These are phyloP conservation scores for Crassisporium funariophilum DNA, from an alignment of 768 basidiomycete genomes.

Conservation along the genomic window DNA sequence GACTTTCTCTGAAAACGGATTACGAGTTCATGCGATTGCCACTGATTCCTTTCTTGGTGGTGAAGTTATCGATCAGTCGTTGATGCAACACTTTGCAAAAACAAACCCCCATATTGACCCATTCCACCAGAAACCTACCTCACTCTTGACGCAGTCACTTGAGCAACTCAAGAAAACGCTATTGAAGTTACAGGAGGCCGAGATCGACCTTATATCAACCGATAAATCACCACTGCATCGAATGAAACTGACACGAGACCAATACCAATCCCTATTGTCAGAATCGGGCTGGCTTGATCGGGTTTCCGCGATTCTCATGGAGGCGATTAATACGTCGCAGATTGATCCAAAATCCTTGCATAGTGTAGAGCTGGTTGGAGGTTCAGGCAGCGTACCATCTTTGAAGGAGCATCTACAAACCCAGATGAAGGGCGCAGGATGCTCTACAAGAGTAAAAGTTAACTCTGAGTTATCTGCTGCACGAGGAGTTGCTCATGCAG, in stretches of 20 bases:
- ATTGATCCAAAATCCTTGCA: background rate
- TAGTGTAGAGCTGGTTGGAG: background rate
- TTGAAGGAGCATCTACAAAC: background rate
- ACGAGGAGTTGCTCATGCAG: background rate
- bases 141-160: background rate
- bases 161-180: background rate
- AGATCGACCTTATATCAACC: background rate
- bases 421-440: background rate
- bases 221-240: background rate
- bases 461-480: background rate
- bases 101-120: background rate
- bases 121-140: background rate
- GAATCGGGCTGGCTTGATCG: background rate
- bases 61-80: background rate
- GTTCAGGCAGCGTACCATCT: background rate
- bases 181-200: background rate
- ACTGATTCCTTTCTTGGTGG: background rate
- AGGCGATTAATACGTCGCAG: background rate
- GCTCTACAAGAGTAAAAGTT: background rate
- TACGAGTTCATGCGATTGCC: background rate
- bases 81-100: background rate
- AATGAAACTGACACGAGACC: background rate
- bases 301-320: background rate
- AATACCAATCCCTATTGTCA: background rate
- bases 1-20: background rate